Evolutionary conservation across 495 filamentous ascomycete species (phyloP), one percentile per base, ranked within the genome.

Genomic region (Aspergillus coremiiformis): DNA sequence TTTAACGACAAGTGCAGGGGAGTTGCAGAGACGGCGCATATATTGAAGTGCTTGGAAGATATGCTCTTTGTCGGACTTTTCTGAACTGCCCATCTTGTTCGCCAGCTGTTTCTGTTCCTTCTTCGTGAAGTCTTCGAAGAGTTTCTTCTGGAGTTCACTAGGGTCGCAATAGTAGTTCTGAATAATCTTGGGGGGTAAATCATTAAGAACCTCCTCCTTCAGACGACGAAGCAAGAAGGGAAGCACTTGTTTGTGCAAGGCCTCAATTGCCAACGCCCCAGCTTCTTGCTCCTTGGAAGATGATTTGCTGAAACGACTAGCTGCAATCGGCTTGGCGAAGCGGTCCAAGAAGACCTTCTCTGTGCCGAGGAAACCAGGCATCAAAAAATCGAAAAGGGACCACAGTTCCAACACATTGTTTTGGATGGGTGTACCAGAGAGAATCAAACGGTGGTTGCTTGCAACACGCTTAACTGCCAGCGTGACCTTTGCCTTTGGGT

Each of bases 101-200:
- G 81, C 77, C 23, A 98, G 77, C 35, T 85, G 82, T 63, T 87
- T 91, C 56, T 89, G 83, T 63, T 97, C 90, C 58, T 87, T 91
- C 78, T 90, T 93, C 22, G 81, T 85, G 72, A 98, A 97, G 63
- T 96, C 90, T 39, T 97, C 93, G 60, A 96, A 97, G 2, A 98
- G 81, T 67, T 85, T 91, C 72, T 84, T 88, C 67, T 98, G 93
- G 22, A 98, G 74, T 24, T 96, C 93, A 67, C 89, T 95, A 23
- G 96, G 90, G 66, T 98, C 93, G 67, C 93, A 98, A 74, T 98
- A 98, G 74, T 98, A 98, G 67, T 98, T 98, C 61, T 98, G 93
- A 17, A 98, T 79, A 61, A 98, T 98, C 80, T 98, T 98, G 11
- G 93, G 93, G 5, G 93, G 93, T 39, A 98, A 78, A 58, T 98